Evolutionary conservation across 1,284 basidiomycete species (phyloP).

Genomic region (Trichosporon ovoides): DNA sequence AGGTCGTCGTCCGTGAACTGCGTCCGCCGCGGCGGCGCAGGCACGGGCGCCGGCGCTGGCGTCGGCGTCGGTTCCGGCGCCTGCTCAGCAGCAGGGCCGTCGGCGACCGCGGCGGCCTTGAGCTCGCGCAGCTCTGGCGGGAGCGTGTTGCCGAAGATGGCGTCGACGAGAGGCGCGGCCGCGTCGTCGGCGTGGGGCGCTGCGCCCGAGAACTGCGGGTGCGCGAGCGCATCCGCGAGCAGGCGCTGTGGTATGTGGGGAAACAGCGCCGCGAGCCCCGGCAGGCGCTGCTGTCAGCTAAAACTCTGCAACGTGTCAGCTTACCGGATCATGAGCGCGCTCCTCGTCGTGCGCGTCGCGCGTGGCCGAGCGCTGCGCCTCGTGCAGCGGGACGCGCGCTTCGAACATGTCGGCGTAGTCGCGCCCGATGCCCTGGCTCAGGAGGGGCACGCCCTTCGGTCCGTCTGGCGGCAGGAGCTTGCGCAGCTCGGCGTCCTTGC

Average conservation of each 20-base stretch:
- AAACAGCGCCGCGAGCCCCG: conserved; percentile 34
- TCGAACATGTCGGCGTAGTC: conserved; percentile 23
- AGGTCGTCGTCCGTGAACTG: conserved; percentile 54
- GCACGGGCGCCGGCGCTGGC: neutral
- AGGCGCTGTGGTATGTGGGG: conserved; percentile 38
- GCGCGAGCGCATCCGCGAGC: conserved; percentile 39
- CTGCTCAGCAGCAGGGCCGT: neutral
- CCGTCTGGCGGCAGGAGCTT: conserved; percentile 15
- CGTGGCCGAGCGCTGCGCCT: conserved; percentile 9
- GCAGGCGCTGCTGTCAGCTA: conserved; percentile 26
- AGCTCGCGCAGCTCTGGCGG: conserved; percentile 39
- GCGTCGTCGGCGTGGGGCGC: conserved; percentile 16
- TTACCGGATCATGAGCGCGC: conserved; percentile 22
- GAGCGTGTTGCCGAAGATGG: conserved; percentile 37
- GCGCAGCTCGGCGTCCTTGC: conserved; percentile 17
- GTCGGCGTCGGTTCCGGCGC: conserved; percentile 6
- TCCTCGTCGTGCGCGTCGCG: conserved; percentile 22
- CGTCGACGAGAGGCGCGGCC: conserved; percentile 40
- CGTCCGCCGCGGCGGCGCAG: neutral
- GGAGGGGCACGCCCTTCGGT: conserved; percentile 10
- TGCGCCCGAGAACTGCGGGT: conserved; percentile 31
- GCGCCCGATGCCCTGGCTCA: conserved; percentile 16
- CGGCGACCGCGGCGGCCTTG: conserved; percentile 15
- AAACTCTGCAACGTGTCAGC: no score
- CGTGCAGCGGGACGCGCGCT: neutral